A percentile compares a stretch with the other conserved stretches of the same genome.
Conservation (phyloP, 1,284 basidiomycete species). For the Ustilago xerochloae region DNA sequence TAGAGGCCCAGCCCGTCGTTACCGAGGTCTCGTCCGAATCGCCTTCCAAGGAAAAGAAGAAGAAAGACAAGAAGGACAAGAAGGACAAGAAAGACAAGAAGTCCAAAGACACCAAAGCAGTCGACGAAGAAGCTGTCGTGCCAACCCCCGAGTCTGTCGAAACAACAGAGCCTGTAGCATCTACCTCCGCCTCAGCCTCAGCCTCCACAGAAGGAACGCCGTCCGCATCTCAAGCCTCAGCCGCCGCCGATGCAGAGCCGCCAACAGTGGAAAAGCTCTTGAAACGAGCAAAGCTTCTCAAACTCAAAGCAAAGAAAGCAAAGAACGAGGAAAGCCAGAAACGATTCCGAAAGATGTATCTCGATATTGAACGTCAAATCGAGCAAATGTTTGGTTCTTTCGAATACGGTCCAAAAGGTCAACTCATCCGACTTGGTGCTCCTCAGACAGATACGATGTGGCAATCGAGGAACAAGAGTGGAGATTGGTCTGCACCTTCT, state of each 20-base stretch:
- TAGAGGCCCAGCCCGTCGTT: conserved; percentile 1
- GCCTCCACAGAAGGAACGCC: not conserved
- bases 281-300: conserved; percentile 64
- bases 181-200: conserved; percentile 21
- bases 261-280: conserved; percentile 51
- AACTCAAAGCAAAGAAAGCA: conserved; percentile 63
- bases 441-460: conserved; percentile 47
- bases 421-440: conserved; percentile 39
- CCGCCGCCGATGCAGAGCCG: conserved; percentile 18
- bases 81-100: conserved; percentile 26
- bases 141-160: not conserved
- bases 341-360: conserved; percentile 32
- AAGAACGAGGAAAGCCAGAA: conserved; percentile 52
- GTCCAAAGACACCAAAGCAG: not conserved
- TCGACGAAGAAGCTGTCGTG: not conserved
- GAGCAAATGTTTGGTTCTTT: conserved; percentile 52
- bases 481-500: conserved; percentile 30
- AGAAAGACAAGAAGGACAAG: conserved; percentile 29
- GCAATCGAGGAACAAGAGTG: conserved; percentile 30
- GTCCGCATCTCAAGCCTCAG: no score
- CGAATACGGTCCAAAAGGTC: conserved; percentile 52
- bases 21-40: conserved; percentile 6
- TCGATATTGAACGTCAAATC: conserved; percentile 67
- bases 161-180: conserved; percentile 20
- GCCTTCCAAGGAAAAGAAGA: conserved; percentile 25